Base-by-base conservation (phyloP, 805 yeast species). In the Teunomyces gatunensis region DNA sequence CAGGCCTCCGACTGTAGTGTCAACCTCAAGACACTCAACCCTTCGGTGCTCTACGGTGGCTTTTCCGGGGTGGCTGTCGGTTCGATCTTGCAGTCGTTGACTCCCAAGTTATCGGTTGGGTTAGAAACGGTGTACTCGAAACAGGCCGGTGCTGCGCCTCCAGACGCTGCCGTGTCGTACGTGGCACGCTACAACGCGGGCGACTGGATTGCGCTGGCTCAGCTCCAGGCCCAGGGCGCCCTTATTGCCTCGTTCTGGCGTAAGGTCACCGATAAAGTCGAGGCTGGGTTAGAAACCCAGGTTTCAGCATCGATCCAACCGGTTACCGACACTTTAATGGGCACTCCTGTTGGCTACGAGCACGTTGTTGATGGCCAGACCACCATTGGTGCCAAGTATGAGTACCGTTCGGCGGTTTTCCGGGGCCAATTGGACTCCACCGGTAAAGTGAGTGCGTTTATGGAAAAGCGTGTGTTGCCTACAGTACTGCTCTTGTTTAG, bases 301-400 rank as follows among this genome's bases (percentile, higher is more conserved):
- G 68, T 89, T 63, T 84, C 84, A 64, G 92, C 95, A 36, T 77
- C 84, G 54, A 76, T 87, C 75, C 76, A 75, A 56, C 94, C 90
- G 65, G 80, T 85, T 56, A 80, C 83, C 47, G 87, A 85, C 67
- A 82, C 85, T 42, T 76, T 87, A 69, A 77, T 84, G 78, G 89
- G 89, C 60, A 78, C 83, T 46, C 87, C 92, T 63, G 82, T 87
- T 54, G 91, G 92, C 51, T 81, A 84, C 59, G 89, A 88, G 66
- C 88, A 96, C 29, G 83, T 85, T 39, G 77, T 91, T 50, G 97
- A 92, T 65, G 98, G 96, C 64, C 79, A 81, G 61, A 91, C 99
- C 59, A 87, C 97, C 51, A 67, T 92, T 48, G 99, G 97, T 73
- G 96, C 96, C 61, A 94, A 92, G 75, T 92, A 92, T 73, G 98